Evolutionary conservation across 257 asterid genomes (phyloP), one percentile per base, ranked within the genome.

Genomic region (Jacaranda copaia): DNA sequence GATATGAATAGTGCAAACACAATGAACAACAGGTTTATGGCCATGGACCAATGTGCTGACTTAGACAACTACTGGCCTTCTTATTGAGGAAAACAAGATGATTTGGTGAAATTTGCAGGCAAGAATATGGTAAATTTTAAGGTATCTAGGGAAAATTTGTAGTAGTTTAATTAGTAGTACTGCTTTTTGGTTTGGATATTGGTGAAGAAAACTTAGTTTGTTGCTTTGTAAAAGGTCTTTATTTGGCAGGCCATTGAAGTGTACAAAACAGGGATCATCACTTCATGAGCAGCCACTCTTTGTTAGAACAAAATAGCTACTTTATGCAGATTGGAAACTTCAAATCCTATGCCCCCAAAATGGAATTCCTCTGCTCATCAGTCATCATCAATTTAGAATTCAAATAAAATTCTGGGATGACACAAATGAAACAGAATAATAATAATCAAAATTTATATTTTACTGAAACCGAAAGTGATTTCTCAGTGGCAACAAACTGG

Each of bases 31-130:
- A 88, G 92, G 82, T 87, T 84, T 70, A 69, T 85, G 88, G 69
- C 8, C 8, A 84, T 90, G 90, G 96, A 90, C 4, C 88, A 84
- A 60, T n/a, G n/a, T 89, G 80, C 79, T 59, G 98, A 91, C 55
- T 83, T 93, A 42, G 91, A 93, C 3, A 82, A 74, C 76, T 93
- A 85, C 53, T 93, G 98, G 98, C 60, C 87, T 52, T 12, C 91
- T 4, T 93, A 85, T 76, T 87, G 75, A 48, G 32, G 60, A 15
- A 32, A 13, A 42, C 36, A 35, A 53, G 42, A 12, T 19, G 64
- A 25, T 73, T 25, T 19, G 73, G 65, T 18, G 78, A 40, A 38
- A 69, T 77, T 58, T 72, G 85, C 77, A 63, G 81, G 43, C 56
- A 74, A 75, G 40, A 74, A 74, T 78, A 80, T 48, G 40, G 69